Evolutionary conservation across 2,329 filamentous ascomycete species (phyloP).

Genomic region (Penicillium sp.): DNA sequence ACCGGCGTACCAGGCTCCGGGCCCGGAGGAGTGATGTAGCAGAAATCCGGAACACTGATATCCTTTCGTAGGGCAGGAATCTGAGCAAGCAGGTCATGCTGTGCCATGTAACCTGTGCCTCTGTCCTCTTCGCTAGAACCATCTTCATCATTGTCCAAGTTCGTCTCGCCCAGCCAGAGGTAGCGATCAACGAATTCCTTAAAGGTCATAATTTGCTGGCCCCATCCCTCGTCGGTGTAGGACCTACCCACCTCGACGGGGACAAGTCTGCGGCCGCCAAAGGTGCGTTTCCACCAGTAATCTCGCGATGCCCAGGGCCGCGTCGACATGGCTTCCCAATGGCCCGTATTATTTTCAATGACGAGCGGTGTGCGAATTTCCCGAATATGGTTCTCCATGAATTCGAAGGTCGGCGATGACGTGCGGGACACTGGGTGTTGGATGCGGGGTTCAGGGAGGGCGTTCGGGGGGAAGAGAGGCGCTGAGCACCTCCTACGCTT

Average conservation of each 20-base stretch:
- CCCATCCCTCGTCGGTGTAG: constrained; percentile 83
- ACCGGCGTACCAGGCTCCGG: constrained; percentile 49
- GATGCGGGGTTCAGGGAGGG: constrained; percentile 32
- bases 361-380: constrained; percentile 57
- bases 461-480: constrained; percentile 33
- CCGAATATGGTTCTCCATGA: constrained; percentile 59
- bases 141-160: neutral
- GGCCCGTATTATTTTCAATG: constrained; percentile 59
- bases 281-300: constrained; percentile 70
- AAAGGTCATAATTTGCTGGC: constrained; percentile 74
- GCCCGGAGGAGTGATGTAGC: constrained; percentile 64
- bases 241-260: constrained; percentile 81
- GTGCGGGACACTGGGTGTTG: constrained; percentile 39
- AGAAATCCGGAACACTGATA: constrained; percentile 77
- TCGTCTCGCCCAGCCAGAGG: constrained; percentile 42
- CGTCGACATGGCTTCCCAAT: constrained; percentile 72
- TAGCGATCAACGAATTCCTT: constrained; percentile 62
- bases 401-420: constrained; percentile 50
- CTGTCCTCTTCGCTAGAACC: constrained; percentile 10
- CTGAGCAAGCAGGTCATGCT: constrained; percentile 81
- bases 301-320: constrained; percentile 66
- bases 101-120: constrained; percentile 74
- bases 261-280: constrained; percentile 72
- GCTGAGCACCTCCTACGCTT: constrained; percentile 34
- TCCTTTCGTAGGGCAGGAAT: constrained; percentile 72